These are phyloP conservation scores for Pseudomonodictys pantanalensis DNA, from an alignment of 495 filamentous ascomycete genomes.

Conservation along the genomic window DNA sequence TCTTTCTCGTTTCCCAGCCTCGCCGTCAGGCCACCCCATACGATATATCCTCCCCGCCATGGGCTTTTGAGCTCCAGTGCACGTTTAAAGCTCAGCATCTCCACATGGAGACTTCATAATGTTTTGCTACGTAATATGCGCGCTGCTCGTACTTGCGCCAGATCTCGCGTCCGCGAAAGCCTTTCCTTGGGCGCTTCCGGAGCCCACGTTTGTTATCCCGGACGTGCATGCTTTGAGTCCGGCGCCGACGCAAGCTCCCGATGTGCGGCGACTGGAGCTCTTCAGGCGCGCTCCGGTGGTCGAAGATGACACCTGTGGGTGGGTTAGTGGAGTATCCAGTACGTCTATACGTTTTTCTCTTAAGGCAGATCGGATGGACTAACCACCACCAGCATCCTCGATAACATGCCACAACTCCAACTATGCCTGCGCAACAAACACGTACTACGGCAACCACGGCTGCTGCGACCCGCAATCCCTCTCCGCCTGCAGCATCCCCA, in stretches of 20 bases:
- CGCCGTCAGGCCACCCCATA: not conserved
- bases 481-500: slow-evolving; percentile 18
- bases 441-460: slow-evolving; percentile 28
- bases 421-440: slow-evolving; percentile 30
- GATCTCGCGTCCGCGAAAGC: slow-evolving; percentile 26
- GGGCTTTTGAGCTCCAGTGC: not conserved
- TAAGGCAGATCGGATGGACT: not conserved
- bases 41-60: not conserved
- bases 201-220: slow-evolving; percentile 24
- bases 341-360: not conserved
- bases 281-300: slow-evolving; percentile 23
- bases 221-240: slow-evolving; percentile 28
- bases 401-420: slow-evolving; percentile 14
- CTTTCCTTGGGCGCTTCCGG: slow-evolving; percentile 26
- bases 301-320: slow-evolving; percentile 29
- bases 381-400: slow-evolving; percentile 4
- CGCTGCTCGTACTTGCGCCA: slow-evolving; percentile 30
- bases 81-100: not conserved
- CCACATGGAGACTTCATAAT: slow-evolving; percentile 7
- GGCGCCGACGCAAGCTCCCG: slow-evolving; percentile 22
- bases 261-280: slow-evolving; percentile 19
- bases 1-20: not conserved
- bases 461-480: slow-evolving; percentile 26
- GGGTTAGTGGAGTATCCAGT: slow-evolving; percentile 16
- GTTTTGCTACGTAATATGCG: slow-evolving; percentile 24